These are phyloP conservation scores for Scleroderma bovista DNA, from an alignment of 768 basidiomycete species.

Conservation along the genomic window DNA sequence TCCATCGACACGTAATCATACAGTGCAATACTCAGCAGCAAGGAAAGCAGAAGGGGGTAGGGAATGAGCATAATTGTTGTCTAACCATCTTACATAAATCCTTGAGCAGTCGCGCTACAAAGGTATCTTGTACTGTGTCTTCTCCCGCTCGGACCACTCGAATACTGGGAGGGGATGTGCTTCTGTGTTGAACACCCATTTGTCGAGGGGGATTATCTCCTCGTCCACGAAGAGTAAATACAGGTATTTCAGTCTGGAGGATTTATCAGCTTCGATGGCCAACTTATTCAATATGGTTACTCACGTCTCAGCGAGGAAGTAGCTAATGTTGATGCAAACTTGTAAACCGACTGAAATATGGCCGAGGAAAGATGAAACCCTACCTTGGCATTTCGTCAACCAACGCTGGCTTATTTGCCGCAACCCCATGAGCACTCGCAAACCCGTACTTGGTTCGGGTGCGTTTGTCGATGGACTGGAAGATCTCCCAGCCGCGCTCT, in stretches of 20 bases:
- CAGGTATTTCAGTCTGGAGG: conserved; percentile 60
- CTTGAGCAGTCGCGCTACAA: not conserved
- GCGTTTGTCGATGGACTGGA: conserved; percentile 42
- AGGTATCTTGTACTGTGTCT: conserved; percentile 34
- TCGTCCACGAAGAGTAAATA: conserved; percentile 64
- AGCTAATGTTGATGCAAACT: conserved; percentile 25
- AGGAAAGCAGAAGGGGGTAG: no score
- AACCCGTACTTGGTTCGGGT: conserved; percentile 42
- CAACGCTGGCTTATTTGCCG: conserved; percentile 22
- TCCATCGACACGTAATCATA: no score
- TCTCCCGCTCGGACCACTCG: conserved; percentile 53
- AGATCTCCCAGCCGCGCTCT: conserved; percentile 44
- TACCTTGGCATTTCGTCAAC: conserved; percentile 46
- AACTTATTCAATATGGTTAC: conserved; percentile 5
- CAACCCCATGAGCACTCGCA: conserved; percentile 37
- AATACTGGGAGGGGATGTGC: conserved; percentile 78
- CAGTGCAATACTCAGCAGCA: no score
- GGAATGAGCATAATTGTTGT: no score
- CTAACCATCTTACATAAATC: no score
- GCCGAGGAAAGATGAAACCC: not conserved
- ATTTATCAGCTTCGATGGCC: not conserved
- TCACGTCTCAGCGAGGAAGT: conserved; percentile 51
- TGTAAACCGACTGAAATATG: not conserved
- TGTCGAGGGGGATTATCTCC: conserved; percentile 49
- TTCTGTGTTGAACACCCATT: conserved; percentile 64